Evolutionary conservation across 805 yeast species (phyloP).

Genomic region (Dipodascus geniculatus): DNA sequence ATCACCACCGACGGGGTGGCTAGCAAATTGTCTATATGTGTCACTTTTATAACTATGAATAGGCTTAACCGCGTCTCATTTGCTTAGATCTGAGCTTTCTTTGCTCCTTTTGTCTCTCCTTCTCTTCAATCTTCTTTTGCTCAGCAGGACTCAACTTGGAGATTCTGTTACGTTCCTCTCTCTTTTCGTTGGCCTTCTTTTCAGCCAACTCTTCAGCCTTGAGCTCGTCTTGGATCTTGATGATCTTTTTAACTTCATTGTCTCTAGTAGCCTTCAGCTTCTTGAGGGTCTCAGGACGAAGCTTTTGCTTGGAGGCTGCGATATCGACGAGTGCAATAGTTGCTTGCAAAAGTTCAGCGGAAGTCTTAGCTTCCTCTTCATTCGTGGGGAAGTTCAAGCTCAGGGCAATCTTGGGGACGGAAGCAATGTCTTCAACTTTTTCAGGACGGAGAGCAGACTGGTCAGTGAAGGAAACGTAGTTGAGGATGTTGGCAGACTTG

Average conservation of each 20-base stretch:
- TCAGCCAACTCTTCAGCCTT: constrained; percentile 59
- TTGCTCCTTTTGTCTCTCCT: constrained; percentile 70
- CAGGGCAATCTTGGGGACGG: constrained; percentile 34
- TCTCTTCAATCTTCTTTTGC: constrained; percentile 66
- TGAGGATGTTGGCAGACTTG: constrained; percentile 38
- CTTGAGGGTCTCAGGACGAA: constrained; percentile 65
- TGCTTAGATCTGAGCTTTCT: constrained; percentile 38
- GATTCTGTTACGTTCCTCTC: constrained; percentile 51
- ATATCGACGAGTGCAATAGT: constrained; percentile 50
- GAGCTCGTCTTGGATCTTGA: constrained; percentile 51
- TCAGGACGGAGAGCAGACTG: constrained; percentile 65
- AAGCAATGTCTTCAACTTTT: constrained; percentile 40
- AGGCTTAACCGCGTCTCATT: constrained; percentile 8
- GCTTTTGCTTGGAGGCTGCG: constrained; percentile 35
- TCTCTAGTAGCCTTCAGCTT: constrained; percentile 73
- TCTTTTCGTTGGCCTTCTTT: constrained; percentile 41
- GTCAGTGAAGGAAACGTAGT: constrained; percentile 73
- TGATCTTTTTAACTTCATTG: constrained; percentile 55
- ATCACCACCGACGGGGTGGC: too few relatives aligned
- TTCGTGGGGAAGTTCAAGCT: constrained; percentile 45
- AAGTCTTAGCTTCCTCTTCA: constrained; percentile 36
- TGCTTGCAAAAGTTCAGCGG: constrained; percentile 40
- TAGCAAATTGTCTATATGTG: too few relatives aligned
- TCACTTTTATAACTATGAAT: too few relatives aligned
- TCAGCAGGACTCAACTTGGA: constrained; percentile 63